Conservation (phyloP, 1,139 yeast species). For the Debaryomyces sp. region DNA sequence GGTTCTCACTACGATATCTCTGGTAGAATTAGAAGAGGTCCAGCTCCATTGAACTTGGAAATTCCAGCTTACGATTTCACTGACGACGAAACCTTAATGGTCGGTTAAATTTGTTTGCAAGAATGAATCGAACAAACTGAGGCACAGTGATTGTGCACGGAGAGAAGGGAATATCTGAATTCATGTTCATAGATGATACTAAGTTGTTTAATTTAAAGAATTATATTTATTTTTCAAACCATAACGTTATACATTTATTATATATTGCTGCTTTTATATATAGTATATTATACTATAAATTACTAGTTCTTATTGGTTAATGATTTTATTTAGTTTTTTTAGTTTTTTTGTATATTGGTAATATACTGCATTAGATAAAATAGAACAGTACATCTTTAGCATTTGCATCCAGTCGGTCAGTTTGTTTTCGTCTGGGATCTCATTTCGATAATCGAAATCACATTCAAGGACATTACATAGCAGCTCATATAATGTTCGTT, state of each 20-base stretch:
- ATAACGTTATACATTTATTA: slow-evolving; percentile 8
- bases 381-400: no score
- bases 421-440: no score
- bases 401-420: no score
- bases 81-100: slow-evolving; percentile 75
- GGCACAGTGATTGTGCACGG: slow-evolving; percentile 1
- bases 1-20: slow-evolving; percentile 99
- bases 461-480: no score
- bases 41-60: slow-evolving; percentile 99
- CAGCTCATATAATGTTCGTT: no score
- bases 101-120: slow-evolving; percentile 45
- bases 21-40: slow-evolving; percentile 99
- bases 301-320: slow-evolving; percentile 8
- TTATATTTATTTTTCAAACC: slow-evolving; percentile 9
- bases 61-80: slow-evolving; percentile 88
- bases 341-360: slow-evolving; percentile 14
- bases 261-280: slow-evolving; percentile 6
- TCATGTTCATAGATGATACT: slow-evolving; percentile 9
- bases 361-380: slow-evolving; percentile 18
- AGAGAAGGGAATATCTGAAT: slow-evolving; percentile 2
- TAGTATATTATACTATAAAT: slow-evolving; percentile 6
- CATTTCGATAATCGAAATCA: no score
- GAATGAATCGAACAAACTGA: slow-evolving; percentile 2
- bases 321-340: slow-evolving; percentile 10
- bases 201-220: slow-evolving; percentile 6